Base-by-base conservation (phyloP, 2,329 filamentous ascomycete species). In the Pseudogymnoascus sp. region DNA sequence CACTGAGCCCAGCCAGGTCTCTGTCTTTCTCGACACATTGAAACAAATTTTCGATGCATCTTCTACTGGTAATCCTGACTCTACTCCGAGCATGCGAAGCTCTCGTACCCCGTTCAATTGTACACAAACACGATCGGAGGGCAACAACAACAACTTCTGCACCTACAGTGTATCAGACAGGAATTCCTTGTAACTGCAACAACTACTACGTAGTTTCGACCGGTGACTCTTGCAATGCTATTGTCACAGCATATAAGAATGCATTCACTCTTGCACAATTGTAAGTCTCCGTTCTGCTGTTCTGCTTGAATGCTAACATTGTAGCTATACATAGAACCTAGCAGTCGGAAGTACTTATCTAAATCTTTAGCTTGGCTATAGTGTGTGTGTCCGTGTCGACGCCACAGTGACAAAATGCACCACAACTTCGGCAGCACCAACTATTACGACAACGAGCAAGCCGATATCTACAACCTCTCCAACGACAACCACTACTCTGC, bases 321-420 rank as follows among this genome's bases (percentile, higher is more conserved):
- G 35, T 37, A 37, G 35, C 35, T 55, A 68, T 29, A 45, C 61
- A 58, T 72, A 72, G 72, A 72, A 75, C 65, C 71, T 72, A 14
- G 65, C 65, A 14, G 65, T 71, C n/a, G 63, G 59, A 41, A 59
- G 38, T 35, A 62, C 64, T n/a, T 74, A 72, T 62, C 31, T 39
- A 7, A 63, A 63, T 11, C 66, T 74, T 11, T 64, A 67, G 63
- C 45, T 61, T 6, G 67, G 66, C 5, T 65, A 66, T 29, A 70
- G 69, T 29, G 66, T 68, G 38, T 71, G 69, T 38, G 65, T 70
- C 31, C 59, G 58, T 31, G 58, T 60, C 33, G 23, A 29, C 58
- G 58, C 35, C 35, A 37, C 35, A 37, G 35, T 37, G 35, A 37
- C 35, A 37, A 37, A 23, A 35, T 35, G 29, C n/a, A 60, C 58